These are phyloP conservation scores for Pseudogymnoascus sp. DNA, from an alignment of 2,329 filamentous ascomycete genomes.

Conservation along the genomic window DNA sequence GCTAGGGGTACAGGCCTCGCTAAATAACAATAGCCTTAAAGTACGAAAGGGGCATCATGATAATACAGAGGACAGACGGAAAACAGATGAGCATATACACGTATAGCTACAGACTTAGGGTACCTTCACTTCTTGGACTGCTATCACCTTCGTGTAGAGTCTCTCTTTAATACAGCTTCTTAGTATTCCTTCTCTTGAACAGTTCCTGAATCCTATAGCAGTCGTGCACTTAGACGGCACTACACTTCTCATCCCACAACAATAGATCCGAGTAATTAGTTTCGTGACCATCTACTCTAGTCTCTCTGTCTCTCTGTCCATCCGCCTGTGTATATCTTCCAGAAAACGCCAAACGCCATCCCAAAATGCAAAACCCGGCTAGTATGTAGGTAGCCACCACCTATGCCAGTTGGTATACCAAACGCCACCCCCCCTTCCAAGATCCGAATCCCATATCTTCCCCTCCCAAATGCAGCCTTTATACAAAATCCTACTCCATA, in stretches of 20 bases:
- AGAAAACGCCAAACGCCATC: not conserved
- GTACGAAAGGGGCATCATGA: no score
- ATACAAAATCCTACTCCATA: not conserved
- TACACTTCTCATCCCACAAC: not conserved
- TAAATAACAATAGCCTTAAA: no score
- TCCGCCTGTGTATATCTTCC: not conserved
- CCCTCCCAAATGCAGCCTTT: not conserved
- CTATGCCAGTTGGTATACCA: conserved; percentile 1
- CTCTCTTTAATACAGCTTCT: no score
- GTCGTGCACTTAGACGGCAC: not conserved
- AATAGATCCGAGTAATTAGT: not conserved
- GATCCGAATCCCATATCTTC: not conserved
- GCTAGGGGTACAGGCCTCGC: no score
- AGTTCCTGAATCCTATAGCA: no score
- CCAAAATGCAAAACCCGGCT: not conserved
- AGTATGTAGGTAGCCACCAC: not conserved
- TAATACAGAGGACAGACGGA: no score
- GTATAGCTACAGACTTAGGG: no score
- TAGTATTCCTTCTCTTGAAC: no score
- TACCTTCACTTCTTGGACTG: no score
- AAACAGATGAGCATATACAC: no score
- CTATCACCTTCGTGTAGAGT: no score
- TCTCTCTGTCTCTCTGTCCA: not conserved
- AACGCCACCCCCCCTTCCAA: not conserved
- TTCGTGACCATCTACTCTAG: conserved; percentile 1